Base-by-base conservation (phyloP, 352 stramenopile genomes). In the Globisporangium emineosum region DNA sequence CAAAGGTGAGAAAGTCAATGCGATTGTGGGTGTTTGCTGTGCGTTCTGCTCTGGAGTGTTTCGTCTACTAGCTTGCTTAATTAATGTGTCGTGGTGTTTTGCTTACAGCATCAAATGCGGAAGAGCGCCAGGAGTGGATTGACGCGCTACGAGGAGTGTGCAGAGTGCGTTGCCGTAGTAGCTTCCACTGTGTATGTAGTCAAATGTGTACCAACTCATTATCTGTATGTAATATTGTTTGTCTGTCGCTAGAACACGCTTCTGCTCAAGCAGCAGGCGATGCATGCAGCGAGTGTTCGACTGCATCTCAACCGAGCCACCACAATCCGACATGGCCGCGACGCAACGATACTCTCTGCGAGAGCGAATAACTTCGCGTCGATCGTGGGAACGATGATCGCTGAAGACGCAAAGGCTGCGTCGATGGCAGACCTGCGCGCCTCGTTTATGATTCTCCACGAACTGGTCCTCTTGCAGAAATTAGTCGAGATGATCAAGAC, bases 371-470 rank as follows among this genome's bases (percentile, higher is more conserved):
- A 25, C 12, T 54, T 62, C 8, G 29, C 50, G 5, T 53, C 64
- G 12, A 21, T 67, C 4, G 60, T 35, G 19, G 47, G 19, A 8
- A 65, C 60, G 13, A 52, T 71, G 29, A 40, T 71, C 19, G 27
- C 30, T 30, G 60, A 69, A 27, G 57, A 71, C 21, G 27, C 51
- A 12, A 65, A 49, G 35, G 53, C 52, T 17, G 51, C 40, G 25
- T 57, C 64, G 32, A 56, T 62, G 19, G 53, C 40, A n/a, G 82
- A 91, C 59, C 55, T 91, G 25, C 78, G 82, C 3, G 70, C 82
- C 19, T 86, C 82, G 9, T 91, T 91, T 60, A 81, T 89, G 47
- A 71, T 85, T 57, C 76, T 91, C 35, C 82, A 91, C 54, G 82
- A 91, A 58, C 81, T 89, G 50, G 62, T 86, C 10, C 54, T 91